Conservation (phyloP, 139 green algal species). For the Volvox reticuliferus region DNA sequence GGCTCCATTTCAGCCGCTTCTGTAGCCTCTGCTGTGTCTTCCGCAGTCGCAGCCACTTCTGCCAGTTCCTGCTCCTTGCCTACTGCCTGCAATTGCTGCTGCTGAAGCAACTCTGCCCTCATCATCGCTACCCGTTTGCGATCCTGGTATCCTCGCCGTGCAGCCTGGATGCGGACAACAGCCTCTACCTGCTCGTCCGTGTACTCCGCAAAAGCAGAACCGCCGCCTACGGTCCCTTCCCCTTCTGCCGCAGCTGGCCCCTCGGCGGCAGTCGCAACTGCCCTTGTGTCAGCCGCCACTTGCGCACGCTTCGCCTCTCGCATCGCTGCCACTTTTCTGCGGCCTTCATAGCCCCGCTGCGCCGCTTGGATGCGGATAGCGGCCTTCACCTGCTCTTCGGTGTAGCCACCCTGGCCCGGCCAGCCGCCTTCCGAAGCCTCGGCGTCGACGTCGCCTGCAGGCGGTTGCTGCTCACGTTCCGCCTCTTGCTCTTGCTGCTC, state of each 20-base stretch:
- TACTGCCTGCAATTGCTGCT: not conserved
- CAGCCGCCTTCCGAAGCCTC: not conserved
- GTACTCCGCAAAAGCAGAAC: not conserved
- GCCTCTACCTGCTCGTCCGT: slow-evolving; percentile 10
- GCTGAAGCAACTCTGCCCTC: not conserved
- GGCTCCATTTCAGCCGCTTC: not conserved
- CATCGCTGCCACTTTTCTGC: slow-evolving; percentile 1
- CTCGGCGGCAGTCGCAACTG: not conserved
- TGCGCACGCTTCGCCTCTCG: not conserved
- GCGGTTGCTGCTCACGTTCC: not conserved
- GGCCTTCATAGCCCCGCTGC: not conserved
- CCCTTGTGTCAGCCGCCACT: not conserved
- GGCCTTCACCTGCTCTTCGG: slow-evolving; percentile 8
- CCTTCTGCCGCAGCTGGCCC: not conserved
- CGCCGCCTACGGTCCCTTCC: not conserved
- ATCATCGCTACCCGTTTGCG: not conserved
- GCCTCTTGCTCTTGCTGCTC: not conserved
- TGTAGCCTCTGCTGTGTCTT: not conserved
- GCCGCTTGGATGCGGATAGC: not conserved
- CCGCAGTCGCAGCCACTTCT: not conserved
- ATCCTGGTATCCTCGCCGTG: not conserved
- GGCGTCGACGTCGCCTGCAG: not conserved
- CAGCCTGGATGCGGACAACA: not conserved
- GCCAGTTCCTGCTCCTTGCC: not conserved
- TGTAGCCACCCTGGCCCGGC: not conserved